Base-by-base conservation (phyloP, 805 yeast genomes). In the Lipomyces anomalus region DNA sequence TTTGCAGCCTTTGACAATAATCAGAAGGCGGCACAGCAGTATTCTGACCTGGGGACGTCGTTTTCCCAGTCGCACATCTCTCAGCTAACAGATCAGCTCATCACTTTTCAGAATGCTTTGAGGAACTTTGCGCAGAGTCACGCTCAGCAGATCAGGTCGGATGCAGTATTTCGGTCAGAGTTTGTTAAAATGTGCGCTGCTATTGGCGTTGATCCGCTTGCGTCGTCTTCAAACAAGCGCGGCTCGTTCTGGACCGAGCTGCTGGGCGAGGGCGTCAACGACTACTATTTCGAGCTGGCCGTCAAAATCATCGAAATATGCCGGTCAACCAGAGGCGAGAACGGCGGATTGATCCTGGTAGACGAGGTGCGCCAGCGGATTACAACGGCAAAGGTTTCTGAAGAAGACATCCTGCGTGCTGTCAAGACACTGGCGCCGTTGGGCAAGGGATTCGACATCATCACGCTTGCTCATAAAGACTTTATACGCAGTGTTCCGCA, bases 161-260 rank as follows among this genome's bases (percentile, higher is more conserved):
- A 84, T 60, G 72, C 80, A 0, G 77, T 77, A 46, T 75, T 87
- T 57, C 69, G 94, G 24, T 67, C 73, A 23, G 81, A 84, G 59
- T 86, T 88, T 62, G 78, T 85, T 30, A 74, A 75, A 47, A 80
- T 89, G 68, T 87, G 95, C 58, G 68, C 74, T 3, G 76, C 80
- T 55, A 80, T 88, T 23, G 96, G 96, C 1, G 80, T 88, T 17
- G 96, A 89, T 61, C 92, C 95, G 0, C 62, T 89, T 22, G 69
- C 70, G 2, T 43, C 54, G 22, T 58, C 63, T 9, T 50, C 62
- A 17, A 58, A 52, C 16, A 48, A 55, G 34, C 55, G 58, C n/a
- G 62, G 61, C 13, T 62, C 68, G 6, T 48, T 65, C 21, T 67
- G 67, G 60, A 59, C 73, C 11, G 62, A 58, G 40, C 53, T 59